A percentile compares a stretch with the other conserved stretches of the same genome.
phyloP scores from a whole-genome alignment of 768 basidiomycete genomes.

The Chalciporus chontae region DNA sequence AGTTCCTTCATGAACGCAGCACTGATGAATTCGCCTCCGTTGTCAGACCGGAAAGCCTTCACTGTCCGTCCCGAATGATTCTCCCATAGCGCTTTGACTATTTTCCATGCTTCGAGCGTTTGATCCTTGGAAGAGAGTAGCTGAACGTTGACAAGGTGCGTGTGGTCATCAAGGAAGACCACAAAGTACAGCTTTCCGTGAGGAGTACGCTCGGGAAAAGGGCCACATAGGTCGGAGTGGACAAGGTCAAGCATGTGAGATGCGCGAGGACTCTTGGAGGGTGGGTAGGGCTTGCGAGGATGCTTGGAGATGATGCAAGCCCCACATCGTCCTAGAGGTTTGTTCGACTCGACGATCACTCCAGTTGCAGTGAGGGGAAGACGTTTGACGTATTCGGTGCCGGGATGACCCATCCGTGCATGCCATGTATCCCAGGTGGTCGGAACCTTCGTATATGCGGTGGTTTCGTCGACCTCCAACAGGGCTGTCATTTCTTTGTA shows the following conservation, averaged over 20 bases:
- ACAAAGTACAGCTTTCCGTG: conserved; percentile 16
- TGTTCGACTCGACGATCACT: too few species aligned
- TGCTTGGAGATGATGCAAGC: conserved; percentile 5
- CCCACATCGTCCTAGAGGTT: background rate
- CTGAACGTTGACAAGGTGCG: background rate
- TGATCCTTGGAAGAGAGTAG: conserved; percentile 2
- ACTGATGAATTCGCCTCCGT: conserved; percentile 3
- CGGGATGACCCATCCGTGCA: too few species aligned
- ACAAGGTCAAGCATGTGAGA: conserved; percentile 15
- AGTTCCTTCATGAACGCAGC: background rate
- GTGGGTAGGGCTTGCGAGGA: background rate
- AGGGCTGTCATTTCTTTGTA: too few species aligned
- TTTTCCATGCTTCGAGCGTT: background rate
- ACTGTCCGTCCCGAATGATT: background rate
- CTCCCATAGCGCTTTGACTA: background rate
- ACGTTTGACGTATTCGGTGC: too few species aligned
- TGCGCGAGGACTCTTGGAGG: background rate
- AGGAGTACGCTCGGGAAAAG: conserved; percentile 14
- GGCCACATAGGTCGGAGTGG: conserved; percentile 29
- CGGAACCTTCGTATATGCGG: too few species aligned
- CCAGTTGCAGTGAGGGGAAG: too few species aligned
- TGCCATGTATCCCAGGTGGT: too few species aligned
- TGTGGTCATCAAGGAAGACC: conserved; percentile 13
- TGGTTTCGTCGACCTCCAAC: too few species aligned
- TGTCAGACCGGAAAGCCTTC: background rate